These are phyloP conservation scores for Cyathus striatus DNA, from an alignment of 768 basidiomycete species.

Conservation along the genomic window DNA sequence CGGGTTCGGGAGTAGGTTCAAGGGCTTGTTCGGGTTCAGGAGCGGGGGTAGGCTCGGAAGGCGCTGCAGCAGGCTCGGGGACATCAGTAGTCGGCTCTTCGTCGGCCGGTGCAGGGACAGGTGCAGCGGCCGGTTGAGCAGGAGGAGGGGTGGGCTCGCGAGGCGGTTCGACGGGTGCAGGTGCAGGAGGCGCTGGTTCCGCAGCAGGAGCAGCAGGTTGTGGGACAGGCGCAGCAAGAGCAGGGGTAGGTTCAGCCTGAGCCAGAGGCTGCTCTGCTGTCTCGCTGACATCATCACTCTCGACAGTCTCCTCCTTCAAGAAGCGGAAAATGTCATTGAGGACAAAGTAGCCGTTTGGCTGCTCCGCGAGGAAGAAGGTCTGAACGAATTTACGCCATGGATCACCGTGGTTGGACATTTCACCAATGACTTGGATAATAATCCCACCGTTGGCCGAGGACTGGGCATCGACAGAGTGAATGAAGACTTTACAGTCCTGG, in stretches of 20 bases:
- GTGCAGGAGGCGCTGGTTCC: constrained; percentile 15
- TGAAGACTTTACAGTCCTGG: constrained; percentile 97
- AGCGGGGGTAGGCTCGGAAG: constrained; percentile 26
- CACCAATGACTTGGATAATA: constrained; percentile 98
- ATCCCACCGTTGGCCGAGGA: constrained; percentile 93
- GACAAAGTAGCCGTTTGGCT: constrained; percentile 98
- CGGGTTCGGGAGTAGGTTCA: constrained; percentile 14
- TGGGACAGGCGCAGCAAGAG: constrained; percentile 24
- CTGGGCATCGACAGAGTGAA: constrained; percentile 97
- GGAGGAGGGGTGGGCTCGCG: constrained; percentile 37
- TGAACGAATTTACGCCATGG: constrained; percentile 99
- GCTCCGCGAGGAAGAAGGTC: constrained; percentile 99
- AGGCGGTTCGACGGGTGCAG: constrained; percentile 26
- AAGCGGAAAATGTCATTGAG: constrained; percentile 99
- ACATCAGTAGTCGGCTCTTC: constrained; percentile 30
- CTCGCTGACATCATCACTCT: constrained; percentile 64
- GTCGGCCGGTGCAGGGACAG: constrained; percentile 20
- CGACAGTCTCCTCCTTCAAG: constrained; percentile 91
- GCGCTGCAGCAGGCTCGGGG: constrained; percentile 35
- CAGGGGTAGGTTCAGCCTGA: constrained; percentile 22
- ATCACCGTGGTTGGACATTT: constrained; percentile 91
- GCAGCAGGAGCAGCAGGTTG: constrained; percentile 13
- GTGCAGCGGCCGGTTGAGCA: constrained; percentile 27
- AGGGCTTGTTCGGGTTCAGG: constrained; percentile 28
- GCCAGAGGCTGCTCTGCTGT: constrained; percentile 29